Evolutionary conservation across 1,139 yeast genomes (phyloP).

Genomic region (Saccharomycopsis hybrid): DNA sequence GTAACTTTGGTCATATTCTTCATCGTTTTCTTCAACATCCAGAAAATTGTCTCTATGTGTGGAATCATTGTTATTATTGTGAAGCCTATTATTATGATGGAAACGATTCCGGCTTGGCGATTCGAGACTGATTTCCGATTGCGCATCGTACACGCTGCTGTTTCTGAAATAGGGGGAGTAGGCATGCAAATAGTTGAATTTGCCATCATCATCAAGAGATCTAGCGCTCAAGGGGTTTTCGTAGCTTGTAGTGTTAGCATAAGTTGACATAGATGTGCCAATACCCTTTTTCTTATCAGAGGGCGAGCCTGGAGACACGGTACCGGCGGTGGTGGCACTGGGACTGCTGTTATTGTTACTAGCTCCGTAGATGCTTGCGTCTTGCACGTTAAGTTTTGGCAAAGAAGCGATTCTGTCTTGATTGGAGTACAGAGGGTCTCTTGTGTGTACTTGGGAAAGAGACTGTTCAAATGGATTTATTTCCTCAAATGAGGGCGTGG

Average conservation of each 20-base stretch:
- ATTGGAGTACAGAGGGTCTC: background rate
- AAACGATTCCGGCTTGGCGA: no score
- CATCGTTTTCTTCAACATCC: background rate
- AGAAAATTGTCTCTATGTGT: background rate
- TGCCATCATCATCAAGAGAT: slow-evolving; percentile 1
- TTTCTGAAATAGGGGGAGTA: slow-evolving; percentile 1
- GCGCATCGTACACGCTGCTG: background rate
- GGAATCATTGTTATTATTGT: background rate
- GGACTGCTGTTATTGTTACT: no score
- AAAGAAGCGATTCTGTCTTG: slow-evolving; percentile 1
- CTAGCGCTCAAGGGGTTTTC: slow-evolving; percentile 3
- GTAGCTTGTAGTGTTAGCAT: background rate
- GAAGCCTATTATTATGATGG: no score
- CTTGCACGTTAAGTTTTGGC: slow-evolving; percentile 2
- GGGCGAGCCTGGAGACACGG: background rate
- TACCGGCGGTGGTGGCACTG: background rate
- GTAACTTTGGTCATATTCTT: background rate
- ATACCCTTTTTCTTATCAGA: background rate
- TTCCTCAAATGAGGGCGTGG: background rate
- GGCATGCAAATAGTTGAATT: background rate
- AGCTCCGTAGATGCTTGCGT: background rate
- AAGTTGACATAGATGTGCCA: background rate
- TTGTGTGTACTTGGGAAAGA: slow-evolving; percentile 5
- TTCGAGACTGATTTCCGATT: background rate
- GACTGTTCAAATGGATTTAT: slow-evolving; percentile 16